Evolutionary conservation across 192 early-diverging fungal genomes (phyloP), one percentile per base, ranked within the genome.

Genomic region (Podila epicladia): DNA sequence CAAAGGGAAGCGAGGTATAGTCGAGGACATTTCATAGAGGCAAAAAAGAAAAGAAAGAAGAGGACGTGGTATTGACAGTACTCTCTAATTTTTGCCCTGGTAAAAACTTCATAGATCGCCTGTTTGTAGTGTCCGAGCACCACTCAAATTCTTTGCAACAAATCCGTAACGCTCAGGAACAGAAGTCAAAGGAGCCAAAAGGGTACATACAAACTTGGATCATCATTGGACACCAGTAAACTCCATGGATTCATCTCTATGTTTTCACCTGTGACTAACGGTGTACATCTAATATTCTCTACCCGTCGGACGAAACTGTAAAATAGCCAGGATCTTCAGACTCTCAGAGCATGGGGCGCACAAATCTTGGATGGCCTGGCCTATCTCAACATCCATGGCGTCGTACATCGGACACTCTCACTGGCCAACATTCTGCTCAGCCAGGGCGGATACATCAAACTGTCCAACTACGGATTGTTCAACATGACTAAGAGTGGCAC

Each of bases 1-100:
- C 32, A 89, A 89, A 67, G 91, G 90, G 61, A 89, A 90, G 60
- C 82, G 89, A 67, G 89, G 89, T 88, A 83, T 48, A 65, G 58
- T 15, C 2, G 15, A 17, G 41, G 15, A 45, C 12, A 11, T 12
- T 13, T 13, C 15, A 3, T 15, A 17, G 41, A 45, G n/a, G 26
- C 26, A 58, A 69, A 12, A 64, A 13, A 58, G 53, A 0, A 62
- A 17, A 45, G 9, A 19, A 33, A 35, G 41, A 15, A 4, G 15
- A 45, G 13, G 13, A 15, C 41, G 12, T 17, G 41, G 15, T 45
- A 8, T 17, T 45, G 41, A 45, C 41, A 4, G 31, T 26, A 4
- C 48, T n/a, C 24, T 65, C 53, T 45, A 26, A n/a, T 8, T 48
- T 62, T 38, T 32, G 11, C 58, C 9, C 24, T 13, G 3, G 58